Evolutionary conservation across 306 rosid species (phyloP), one percentile per base, ranked within the genome.

Genomic region (Quercus dentata): DNA sequence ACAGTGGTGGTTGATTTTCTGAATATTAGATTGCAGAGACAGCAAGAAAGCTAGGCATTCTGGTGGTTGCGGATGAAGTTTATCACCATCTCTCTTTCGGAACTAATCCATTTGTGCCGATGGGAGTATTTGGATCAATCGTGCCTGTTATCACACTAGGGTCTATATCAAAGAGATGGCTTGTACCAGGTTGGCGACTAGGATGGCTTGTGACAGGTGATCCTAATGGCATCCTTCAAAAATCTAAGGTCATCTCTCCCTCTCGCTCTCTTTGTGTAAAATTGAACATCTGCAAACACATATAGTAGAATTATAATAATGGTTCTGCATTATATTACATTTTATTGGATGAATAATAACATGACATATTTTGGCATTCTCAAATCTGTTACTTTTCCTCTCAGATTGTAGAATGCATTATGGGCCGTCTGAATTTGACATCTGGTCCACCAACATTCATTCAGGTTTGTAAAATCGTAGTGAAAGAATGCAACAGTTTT

Each of bases 71-170:
- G 0, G 91, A 88, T 76, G 91, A 85, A 80, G 86, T 81, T 59
- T 88, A 85, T 76, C 85, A 54, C 59, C 76, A 54, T 63, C 69
- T 80, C 15, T 11, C 69, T 57, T 85, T 88, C 61, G 87, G 91
- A 44, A 71, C 23, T 0, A 83, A 80, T 25, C 82, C 88, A 11
- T 87, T 83, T 81, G 84, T 87, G 15, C 84, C 81, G 0, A 87
- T 87, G 90, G 89, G 75, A 4, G 57, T 11, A 68, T 85, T 82
- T 81, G 89, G 85, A 65, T 80, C 87, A 6, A 27, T 78, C 56
- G 87, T 55, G 5, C 91, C 91, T 2, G 86, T 88, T 44, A 27
- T 88, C 12, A 85, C 91, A 31, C 84, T 85, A 12, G 89, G 91
- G 38, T 85, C 87, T 68, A 57, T 88, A 20, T 88, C 91, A 25